Evolutionary conservation across 805 yeast species (phyloP), one percentile per base, ranked within the genome.

Genomic region (Hanseniaspora occidentalis): DNA sequence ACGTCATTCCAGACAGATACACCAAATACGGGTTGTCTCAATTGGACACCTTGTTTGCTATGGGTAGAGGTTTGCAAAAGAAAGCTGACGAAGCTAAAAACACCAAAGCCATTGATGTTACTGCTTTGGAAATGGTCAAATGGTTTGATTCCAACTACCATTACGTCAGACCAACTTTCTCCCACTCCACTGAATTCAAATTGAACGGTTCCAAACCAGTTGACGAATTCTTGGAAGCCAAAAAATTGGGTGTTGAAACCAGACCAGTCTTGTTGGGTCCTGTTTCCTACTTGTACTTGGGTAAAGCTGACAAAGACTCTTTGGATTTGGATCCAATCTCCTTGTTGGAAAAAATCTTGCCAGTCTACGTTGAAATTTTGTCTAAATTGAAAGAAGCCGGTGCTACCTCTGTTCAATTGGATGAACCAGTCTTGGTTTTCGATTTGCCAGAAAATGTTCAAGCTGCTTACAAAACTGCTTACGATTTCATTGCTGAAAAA

Each of bases 61-160:
- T 92, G 97, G 98, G 97, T 70, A 86, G 98, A 78, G 98, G 98
- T 79, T 76, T 92, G 66, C 98, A 92, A 75, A 84, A 92, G 72
- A 79, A 82, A 68, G 95, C 94, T 52, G 82, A 94, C 52, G 94
- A 81, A 55, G 61, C 86, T 51, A 64, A 77, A 47, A 16, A 16
- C 4, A 14, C 16, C 18, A 75, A 80, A 56, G 95, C 94, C 53
- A 95, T 92, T 55, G 98, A 92, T 67, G 98, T 92, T 47, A 89
- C 97, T 49, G 98, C 98, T 57, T 76, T 85, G 64, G 95, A 92
- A 77, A 92, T 92, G 98, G 98, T 92, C 56, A 92, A 92, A 76
- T 92, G 98, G 98, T 92, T 92, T 58, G 98, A 92, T 70, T 84
- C 96, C 51, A 92, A 92, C 85, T 92, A 92, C 84, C 98, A 92